Evolutionary conservation across 2,329 filamentous ascomycete species (phyloP), one percentile per base, ranked within the genome.

Genomic region (Aspergillus sp.): DNA sequence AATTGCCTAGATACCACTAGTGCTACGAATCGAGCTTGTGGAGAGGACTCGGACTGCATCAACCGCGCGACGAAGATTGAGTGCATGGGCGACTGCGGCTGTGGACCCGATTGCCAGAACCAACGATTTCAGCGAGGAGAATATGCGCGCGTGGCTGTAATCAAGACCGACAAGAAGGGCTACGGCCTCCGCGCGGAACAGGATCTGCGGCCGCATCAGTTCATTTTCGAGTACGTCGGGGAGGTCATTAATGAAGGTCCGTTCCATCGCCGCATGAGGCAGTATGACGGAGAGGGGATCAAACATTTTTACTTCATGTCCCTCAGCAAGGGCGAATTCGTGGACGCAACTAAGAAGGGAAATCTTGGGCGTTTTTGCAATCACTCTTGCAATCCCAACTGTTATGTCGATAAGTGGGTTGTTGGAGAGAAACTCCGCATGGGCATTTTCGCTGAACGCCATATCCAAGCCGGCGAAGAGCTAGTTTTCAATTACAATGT

Each of bases 231-330:
- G 77, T 99, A 99, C 75, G 93, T 99, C 67, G 95, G 95, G 67
- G 95, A 99, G 77, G 95, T 98, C 66, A 97, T 99, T 73, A 93
- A 96, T 68, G 93, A 99, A 76, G 83, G 86, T 30, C 89, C 89
- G 11, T 98, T 98, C 71, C 89, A 92, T 56, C 86, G 87, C 58
- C 91, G 95, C 61, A 97, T 96, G 87, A 80, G 91, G 40, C 89
- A 96, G 69, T 99, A 99, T 75, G 92, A 97, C 71, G 85, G 95
- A 48, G 91, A 98, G 74, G 93, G 93, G 60, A 97, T 99, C 82
- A 96, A 96, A 75, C 95, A 99, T 77, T 99, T 99, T 75, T 99
- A 99, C 77, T 99, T 99, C 80, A 99, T 99, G 95, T 98, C 95
- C 27, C 86, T 99, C 61, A 96, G 87, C 71, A 96, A 96, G 74